A percentile compares a stretch with the other conserved stretches of the same genome.
Evolutionary conservation across 1,139 yeast genomes (phyloP).

Genomic region (Fermentozyma sake): DNA sequence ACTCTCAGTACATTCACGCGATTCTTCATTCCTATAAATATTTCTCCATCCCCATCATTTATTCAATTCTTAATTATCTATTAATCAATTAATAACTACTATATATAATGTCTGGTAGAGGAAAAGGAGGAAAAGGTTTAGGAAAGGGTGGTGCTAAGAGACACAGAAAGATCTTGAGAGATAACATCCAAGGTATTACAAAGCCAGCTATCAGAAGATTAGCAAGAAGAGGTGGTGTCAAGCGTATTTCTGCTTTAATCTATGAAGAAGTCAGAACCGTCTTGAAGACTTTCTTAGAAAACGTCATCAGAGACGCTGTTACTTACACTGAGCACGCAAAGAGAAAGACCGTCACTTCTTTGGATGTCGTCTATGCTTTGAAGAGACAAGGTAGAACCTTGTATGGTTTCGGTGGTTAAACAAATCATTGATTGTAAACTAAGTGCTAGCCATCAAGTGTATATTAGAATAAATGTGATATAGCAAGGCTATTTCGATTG

Average conservation of each 20-base stretch:
- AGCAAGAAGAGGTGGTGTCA: constrained; percentile 99
- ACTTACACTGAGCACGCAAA: constrained; percentile 99
- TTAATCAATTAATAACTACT: too few species aligned
- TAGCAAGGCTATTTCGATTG: too few species aligned
- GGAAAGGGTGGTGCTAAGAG: constrained; percentile 99
- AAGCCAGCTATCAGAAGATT: constrained; percentile 99
- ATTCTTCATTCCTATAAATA: too few species aligned
- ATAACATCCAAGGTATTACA: constrained; percentile 99
- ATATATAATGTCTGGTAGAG: constrained; percentile 95
- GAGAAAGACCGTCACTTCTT: constrained; percentile 99
- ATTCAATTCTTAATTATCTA: neutral
- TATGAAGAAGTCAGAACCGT: constrained; percentile 99
- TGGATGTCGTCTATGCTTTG: constrained; percentile 98
- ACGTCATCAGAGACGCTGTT: constrained; percentile 97
- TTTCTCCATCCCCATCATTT: neutral
- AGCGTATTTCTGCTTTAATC: constrained; percentile 98
- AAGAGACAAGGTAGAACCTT: constrained; percentile 99
- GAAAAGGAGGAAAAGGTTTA: constrained; percentile 99
- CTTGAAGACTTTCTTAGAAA: constrained; percentile 91
- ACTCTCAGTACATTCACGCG: too few species aligned
- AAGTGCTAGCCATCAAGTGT: constrained; percentile 25
- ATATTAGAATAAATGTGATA: constrained; percentile 27
- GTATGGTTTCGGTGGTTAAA: constrained; percentile 99
- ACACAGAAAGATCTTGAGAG: constrained; percentile 99
- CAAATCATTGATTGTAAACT: constrained; percentile 12